These are phyloP conservation scores for Blastocladiella britannica DNA, from an alignment of 192 early-diverging fungal species.

Conservation along the genomic window DNA sequence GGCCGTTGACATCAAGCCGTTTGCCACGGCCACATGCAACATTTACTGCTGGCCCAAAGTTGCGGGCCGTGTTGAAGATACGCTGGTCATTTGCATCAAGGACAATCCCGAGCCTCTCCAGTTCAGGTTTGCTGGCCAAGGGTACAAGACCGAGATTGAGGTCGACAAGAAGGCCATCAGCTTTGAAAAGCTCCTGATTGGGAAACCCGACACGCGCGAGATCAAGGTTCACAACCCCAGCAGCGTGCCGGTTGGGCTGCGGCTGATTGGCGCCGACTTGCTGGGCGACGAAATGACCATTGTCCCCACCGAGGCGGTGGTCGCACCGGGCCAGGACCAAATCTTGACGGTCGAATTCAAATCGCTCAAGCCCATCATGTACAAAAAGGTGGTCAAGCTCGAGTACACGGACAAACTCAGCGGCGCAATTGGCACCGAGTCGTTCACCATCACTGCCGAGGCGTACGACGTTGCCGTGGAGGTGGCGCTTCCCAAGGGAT, in stretches of 20 bases:
- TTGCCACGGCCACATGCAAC: constrained; percentile 16
- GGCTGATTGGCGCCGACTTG: constrained; percentile 25
- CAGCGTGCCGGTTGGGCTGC: constrained; percentile 28
- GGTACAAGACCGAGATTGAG: constrained; percentile 38
- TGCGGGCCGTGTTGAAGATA: constrained; percentile 24
- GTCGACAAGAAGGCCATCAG: constrained; percentile 31
- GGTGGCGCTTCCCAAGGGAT: constrained; percentile 39
- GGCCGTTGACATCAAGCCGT: constrained; percentile 17
- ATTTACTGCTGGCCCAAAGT: constrained; percentile 18
- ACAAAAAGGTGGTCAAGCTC: constrained; percentile 25
- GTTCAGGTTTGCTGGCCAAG: constrained; percentile 29
- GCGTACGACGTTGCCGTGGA: constrained; percentile 43
- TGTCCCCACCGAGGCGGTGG: constrained; percentile 23
- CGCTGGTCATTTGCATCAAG: constrained; percentile 30
- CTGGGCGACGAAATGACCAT: constrained; percentile 39
- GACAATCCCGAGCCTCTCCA: constrained; percentile 42
- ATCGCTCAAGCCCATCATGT: constrained; percentile 21
- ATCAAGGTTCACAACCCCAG: constrained; percentile 31
- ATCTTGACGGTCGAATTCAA: constrained; percentile 30
- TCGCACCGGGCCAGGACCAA: constrained; percentile 21
- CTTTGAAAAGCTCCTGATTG: constrained; percentile 39
- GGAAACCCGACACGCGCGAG: constrained; percentile 26
- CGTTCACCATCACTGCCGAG: constrained; percentile 33
- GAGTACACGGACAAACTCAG: constrained; percentile 24
- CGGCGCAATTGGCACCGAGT: constrained; percentile 10